phyloP scores from a whole-genome alignment of 345 rosid genomes.

The Eucalyptus albens region DNA sequence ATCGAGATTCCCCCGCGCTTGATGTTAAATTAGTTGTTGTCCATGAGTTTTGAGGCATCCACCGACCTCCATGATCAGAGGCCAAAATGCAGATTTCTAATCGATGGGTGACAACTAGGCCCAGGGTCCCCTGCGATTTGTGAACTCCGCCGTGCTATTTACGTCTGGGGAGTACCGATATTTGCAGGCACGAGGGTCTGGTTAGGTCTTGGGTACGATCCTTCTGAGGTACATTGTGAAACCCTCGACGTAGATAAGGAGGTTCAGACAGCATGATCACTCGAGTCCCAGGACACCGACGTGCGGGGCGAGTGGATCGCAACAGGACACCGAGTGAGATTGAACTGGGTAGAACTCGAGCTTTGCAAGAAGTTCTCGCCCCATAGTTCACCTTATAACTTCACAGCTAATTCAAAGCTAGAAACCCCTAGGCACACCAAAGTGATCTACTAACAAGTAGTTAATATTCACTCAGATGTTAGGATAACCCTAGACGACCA shows the following conservation, averaged over 20 bases:
- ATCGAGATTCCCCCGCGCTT: neutral
- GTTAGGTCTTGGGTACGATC: neutral
- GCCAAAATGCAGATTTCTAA: neutral
- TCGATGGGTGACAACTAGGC: neutral
- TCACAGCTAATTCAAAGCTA: neutral
- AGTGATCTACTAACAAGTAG: neutral
- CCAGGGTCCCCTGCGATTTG: neutral
- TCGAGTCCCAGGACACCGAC: neutral
- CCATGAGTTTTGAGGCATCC: neutral
- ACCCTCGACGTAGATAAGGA: rapidly evolving
- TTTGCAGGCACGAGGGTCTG: neutral
- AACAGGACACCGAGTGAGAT: rapidly evolving
- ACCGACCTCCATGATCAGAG: neutral
- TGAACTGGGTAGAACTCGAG: neutral
- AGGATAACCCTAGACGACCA: too few relatives aligned
- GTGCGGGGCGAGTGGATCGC: rapidly evolving
- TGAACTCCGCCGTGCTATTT: neutral
- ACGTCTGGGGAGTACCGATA: neutral
- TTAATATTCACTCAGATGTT: too few relatives aligned
- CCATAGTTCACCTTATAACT: neutral
- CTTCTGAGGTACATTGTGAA: neutral
- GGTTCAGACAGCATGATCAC: rapidly evolving
- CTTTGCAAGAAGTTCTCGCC: neutral
- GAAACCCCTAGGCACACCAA: neutral
- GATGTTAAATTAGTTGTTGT: neutral